Evolutionary conservation across 306 rosid genomes (phyloP).

Genomic region (Dryas alaskensis): DNA sequence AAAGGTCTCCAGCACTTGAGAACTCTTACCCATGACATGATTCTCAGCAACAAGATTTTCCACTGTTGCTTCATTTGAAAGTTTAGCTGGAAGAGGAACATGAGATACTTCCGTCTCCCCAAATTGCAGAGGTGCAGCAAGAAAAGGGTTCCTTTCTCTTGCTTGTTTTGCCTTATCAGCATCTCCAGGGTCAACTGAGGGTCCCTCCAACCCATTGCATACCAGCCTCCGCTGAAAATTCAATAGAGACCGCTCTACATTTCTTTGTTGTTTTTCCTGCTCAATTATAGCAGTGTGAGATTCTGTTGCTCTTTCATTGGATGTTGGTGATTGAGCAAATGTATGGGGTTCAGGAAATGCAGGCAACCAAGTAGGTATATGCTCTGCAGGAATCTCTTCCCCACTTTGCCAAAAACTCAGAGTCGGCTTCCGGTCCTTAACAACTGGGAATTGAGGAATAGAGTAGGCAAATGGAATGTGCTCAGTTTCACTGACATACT

Average conservation of each 20-base stretch:
- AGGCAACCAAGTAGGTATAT: slow-evolving; percentile 91
- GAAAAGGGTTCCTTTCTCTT: slow-evolving; percentile 65
- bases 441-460: slow-evolving; percentile 62
- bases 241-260: slow-evolving; percentile 38
- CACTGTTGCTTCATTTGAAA: slow-evolving; percentile 31
- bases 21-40: slow-evolving; percentile 38
- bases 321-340: slow-evolving; percentile 26
- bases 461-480: slow-evolving; percentile 52
- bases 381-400: slow-evolving; percentile 62
- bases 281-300: slow-evolving; percentile 36
- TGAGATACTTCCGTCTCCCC: slow-evolving; percentile 73
- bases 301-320: slow-evolving; percentile 40
- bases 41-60: slow-evolving; percentile 38
- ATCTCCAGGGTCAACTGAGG: slow-evolving; percentile 39
- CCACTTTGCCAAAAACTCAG: slow-evolving; percentile 56
- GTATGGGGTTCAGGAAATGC: slow-evolving; percentile 61
- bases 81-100: slow-evolving; percentile 54
- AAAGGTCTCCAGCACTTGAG: slow-evolving; percentile 65
- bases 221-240: slow-evolving; percentile 52
- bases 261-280: slow-evolving; percentile 47
- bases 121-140: slow-evolving; percentile 61
- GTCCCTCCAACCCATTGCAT: slow-evolving; percentile 45
- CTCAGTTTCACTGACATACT: slow-evolving; percentile 39
- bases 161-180: slow-evolving; percentile 48
- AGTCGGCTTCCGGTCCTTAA: slow-evolving; percentile 48